phyloP scores from a whole-genome alignment of 148 eudicot species.

The Vaccinium corymbosum region DNA sequence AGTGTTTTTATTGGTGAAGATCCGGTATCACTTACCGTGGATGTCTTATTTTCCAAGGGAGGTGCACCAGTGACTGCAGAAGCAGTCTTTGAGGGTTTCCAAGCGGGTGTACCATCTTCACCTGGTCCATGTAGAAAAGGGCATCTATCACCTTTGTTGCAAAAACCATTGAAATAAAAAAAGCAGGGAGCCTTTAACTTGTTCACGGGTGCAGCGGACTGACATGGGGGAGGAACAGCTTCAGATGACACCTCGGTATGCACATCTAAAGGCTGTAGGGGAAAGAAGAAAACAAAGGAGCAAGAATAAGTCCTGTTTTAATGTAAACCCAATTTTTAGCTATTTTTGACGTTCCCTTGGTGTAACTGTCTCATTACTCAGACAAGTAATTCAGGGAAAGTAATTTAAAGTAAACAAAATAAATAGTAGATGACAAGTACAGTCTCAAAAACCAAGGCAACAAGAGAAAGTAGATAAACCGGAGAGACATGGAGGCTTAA shows the following conservation, averaged over 20 bases:
- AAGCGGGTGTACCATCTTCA: slow-evolving; percentile 23
- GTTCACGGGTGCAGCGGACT: slow-evolving; percentile 28
- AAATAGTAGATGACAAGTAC: background rate
- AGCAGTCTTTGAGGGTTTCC: slow-evolving; percentile 30
- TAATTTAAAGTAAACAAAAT: background rate
- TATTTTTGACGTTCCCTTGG: background rate
- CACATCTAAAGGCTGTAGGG: slow-evolving; percentile 54
- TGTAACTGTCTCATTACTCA: background rate
- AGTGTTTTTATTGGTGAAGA: slow-evolving; percentile 18
- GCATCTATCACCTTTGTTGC: slow-evolving; percentile 71
- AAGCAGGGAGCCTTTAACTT: slow-evolving; percentile 57
- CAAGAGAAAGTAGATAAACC: background rate
- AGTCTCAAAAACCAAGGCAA: background rate
- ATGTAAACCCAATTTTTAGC: background rate
- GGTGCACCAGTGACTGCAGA: slow-evolving; percentile 27
- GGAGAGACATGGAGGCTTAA: background rate
- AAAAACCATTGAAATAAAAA: slow-evolving; percentile 50
- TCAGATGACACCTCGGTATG: slow-evolving; percentile 34
- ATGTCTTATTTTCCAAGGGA: slow-evolving; percentile 27
- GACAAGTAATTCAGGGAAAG: background rate
- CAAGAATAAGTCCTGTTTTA: background rate
- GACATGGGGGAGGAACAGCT: slow-evolving; percentile 26
- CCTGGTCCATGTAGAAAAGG: slow-evolving; percentile 44
- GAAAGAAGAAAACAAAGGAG: background rate
- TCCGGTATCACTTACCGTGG: slow-evolving; percentile 30